Evolutionary conservation across 2,329 filamentous ascomycete genomes (phyloP).

Genomic region (Chrysosporium keratinophilum): DNA sequence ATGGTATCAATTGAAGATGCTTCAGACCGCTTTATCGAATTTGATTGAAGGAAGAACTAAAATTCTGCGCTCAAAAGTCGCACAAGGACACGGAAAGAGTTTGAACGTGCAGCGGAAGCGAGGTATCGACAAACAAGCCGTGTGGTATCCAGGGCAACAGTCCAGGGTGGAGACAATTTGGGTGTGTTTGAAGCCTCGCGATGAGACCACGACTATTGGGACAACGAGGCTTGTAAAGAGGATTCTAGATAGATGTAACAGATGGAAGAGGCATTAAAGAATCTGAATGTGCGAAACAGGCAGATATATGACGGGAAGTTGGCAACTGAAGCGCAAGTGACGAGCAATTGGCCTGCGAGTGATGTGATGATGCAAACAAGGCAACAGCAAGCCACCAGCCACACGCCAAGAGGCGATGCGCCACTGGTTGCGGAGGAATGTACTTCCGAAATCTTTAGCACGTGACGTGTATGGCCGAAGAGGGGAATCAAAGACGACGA

Average conservation of each 20-base stretch:
- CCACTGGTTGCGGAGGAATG: background rate
- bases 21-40: background rate
- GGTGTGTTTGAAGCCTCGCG: background rate
- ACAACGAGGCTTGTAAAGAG: background rate
- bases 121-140: conserved; percentile 6
- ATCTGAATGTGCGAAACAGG: background rate
- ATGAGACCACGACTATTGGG: background rate
- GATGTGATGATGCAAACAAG: background rate
- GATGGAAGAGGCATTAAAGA: background rate
- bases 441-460: too few species aligned
- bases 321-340: background rate
- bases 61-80: background rate
- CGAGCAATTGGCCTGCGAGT: background rate
- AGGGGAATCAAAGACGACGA: too few species aligned
- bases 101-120: background rate
- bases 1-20: background rate
- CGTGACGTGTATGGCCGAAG: too few species aligned
- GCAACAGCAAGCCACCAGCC: background rate
- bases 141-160: conserved; percentile 33
- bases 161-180: background rate
- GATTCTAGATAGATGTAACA: background rate
- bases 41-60: background rate
- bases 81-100: conserved; percentile 1
- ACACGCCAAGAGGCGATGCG: background rate
- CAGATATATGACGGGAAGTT: background rate